Percentiles rank a stretch among this genome's conserved stretches.
phyloP scores from a whole-genome alignment of 306 rosid species.

The Glycine latifolia region DNA sequence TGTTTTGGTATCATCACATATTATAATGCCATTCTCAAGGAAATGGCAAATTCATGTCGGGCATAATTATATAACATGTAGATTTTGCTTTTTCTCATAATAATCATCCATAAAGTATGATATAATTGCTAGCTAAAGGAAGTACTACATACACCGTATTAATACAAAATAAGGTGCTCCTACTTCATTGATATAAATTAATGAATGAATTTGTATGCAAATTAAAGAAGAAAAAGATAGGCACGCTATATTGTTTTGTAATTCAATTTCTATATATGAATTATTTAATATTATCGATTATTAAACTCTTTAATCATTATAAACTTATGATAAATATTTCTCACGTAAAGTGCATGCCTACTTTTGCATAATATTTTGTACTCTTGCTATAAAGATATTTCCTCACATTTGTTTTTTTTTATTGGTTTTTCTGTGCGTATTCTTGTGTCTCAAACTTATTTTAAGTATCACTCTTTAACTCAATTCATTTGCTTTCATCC shows the following conservation, averaged over 20 bases:
- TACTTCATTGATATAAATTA: too few relatives aligned
- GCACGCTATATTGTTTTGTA: background rate
- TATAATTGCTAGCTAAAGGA: too few relatives aligned
- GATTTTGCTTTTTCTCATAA: too few relatives aligned
- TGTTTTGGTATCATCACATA: too few relatives aligned
- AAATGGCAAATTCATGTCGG: too few relatives aligned
- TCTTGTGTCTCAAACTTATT: conserved; percentile 3
- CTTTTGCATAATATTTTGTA: background rate
- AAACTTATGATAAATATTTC: background rate
- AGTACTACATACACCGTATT: too few relatives aligned
- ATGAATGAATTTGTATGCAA: background rate
- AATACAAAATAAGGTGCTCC: too few relatives aligned
- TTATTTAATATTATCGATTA: background rate
- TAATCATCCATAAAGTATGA: too few relatives aligned
- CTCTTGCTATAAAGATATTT: background rate
- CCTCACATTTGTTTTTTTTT: conserved; percentile 36
- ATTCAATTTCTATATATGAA: background rate
- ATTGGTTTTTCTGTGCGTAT: background rate
- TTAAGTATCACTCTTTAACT: conserved; percentile 33
- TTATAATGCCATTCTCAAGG: too few relatives aligned
- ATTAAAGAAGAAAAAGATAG: background rate
- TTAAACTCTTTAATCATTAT: background rate
- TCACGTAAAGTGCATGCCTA: conserved; percentile 11
- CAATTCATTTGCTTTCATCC: background rate
- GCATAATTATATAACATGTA: too few relatives aligned